Evolutionary conservation across 2,329 filamentous ascomycete species (phyloP).

Genomic region (Fusarium sp.): DNA sequence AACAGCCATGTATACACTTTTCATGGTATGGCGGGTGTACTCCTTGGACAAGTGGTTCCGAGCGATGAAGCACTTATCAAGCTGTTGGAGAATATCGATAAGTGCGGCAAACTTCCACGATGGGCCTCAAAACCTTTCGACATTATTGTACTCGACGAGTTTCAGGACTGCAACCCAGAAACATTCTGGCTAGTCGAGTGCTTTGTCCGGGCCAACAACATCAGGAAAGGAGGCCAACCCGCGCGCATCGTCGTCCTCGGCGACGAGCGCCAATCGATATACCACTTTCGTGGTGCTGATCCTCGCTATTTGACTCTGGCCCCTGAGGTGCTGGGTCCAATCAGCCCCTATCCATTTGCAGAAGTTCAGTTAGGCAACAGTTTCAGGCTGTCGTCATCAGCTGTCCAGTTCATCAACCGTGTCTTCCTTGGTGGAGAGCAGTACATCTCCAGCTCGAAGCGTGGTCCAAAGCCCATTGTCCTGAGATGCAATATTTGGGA

Average conservation of each 20-base stretch:
- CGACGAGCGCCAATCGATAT: constrained; percentile 46
- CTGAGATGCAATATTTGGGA: constrained; percentile 28
- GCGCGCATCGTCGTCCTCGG: constrained; percentile 43
- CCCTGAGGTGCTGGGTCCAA: constrained; percentile 28
- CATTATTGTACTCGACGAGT: constrained; percentile 46
- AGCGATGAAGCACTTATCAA: constrained; percentile 31
- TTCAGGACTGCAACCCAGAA: constrained; percentile 44
- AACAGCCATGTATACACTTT: constrained; percentile 41
- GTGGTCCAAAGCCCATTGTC: constrained; percentile 42
- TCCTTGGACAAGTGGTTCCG: constrained; percentile 23
- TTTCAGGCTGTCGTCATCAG: constrained; percentile 41
- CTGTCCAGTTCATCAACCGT: constrained; percentile 41
- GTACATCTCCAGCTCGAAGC: constrained; percentile 44
- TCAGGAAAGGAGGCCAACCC: constrained; percentile 7
- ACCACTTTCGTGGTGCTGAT: constrained; percentile 43
- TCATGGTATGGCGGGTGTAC: constrained; percentile 36
- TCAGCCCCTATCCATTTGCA: constrained; percentile 36
- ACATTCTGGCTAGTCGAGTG: constrained; percentile 40
- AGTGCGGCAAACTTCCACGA: constrained; percentile 15
- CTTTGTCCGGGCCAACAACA: constrained; percentile 40
- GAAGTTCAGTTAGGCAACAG: constrained; percentile 34
- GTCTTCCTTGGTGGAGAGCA: constrained; percentile 39
- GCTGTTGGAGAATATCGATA: constrained; percentile 2
- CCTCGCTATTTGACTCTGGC: constrained; percentile 41
- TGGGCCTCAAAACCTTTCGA: constrained; percentile 41